Percentiles rank a stretch among this genome's conserved stretches.
Conservation (phyloP, 2,329 filamentous ascomycete species). For the Penicillium olsonii region DNA sequence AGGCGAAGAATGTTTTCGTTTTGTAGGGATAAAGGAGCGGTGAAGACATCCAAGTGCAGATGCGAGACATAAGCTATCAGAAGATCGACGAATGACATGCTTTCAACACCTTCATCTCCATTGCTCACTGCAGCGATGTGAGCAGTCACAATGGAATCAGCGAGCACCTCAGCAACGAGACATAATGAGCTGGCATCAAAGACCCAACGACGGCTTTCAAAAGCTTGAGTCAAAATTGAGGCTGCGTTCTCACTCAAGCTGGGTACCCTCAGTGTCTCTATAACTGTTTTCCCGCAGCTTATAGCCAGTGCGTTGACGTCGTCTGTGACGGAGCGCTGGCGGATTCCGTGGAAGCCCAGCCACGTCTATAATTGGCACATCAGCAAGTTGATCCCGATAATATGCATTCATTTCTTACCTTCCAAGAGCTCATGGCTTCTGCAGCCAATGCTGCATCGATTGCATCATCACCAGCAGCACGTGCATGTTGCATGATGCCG, state of each 20-base stretch:
- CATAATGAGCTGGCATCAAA: constrained; percentile 18
- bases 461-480: constrained; percentile 22
- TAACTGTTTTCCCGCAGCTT: constrained; percentile 36
- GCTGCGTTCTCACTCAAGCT: constrained; percentile 23
- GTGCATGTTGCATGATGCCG: constrained; percentile 27
- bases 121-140: constrained; percentile 36
- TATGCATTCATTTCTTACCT: constrained; percentile 27
- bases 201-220: constrained; percentile 23
- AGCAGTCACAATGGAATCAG: constrained; percentile 32
- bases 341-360: constrained; percentile 33
- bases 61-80: constrained; percentile 39
- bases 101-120: constrained; percentile 40
- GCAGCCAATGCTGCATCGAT: constrained; percentile 26
- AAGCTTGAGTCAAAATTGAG: constrained; percentile 20
- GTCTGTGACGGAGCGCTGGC: constrained; percentile 13
- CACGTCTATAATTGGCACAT: constrained; percentile 30
- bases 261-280: constrained; percentile 27
- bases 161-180: constrained; percentile 18
- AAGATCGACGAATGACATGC: constrained; percentile 44
- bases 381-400: not conserved
- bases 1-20: constrained; percentile 38
- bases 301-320: constrained; percentile 25
- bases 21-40: constrained; percentile 30
- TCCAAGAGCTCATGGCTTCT: constrained; percentile 40
- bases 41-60: constrained; percentile 34